Conservation (phyloP, 2,329 filamentous ascomycete species). For the Fusarium sp. region DNA sequence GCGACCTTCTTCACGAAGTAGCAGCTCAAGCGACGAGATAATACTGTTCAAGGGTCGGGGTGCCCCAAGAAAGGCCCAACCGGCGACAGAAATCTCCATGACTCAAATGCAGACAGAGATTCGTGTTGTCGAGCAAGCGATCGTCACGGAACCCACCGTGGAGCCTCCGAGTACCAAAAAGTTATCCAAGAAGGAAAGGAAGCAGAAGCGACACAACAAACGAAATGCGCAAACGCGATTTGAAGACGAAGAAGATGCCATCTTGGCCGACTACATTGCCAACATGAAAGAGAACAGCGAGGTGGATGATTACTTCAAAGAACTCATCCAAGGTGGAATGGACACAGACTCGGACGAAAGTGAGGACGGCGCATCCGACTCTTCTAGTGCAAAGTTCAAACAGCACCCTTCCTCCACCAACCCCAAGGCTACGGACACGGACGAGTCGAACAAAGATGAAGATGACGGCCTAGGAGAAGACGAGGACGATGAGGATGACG, state of each 20-base stretch:
- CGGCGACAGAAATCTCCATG: conserved; percentile 39
- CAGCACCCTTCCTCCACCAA: conserved; percentile 70
- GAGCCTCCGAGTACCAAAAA: conserved; percentile 2
- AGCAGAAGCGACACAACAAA: conserved; percentile 37
- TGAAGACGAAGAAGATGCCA: conserved; percentile 65
- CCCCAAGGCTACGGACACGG: conserved; percentile 48
- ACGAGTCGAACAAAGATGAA: conserved; percentile 34
- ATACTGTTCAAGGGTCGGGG: conserved; percentile 76
- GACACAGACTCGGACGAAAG: conserved; percentile 16
- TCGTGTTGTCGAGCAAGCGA: conserved; percentile 47
- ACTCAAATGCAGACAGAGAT: conserved; percentile 54
- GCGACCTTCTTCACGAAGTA: conserved; percentile 42
- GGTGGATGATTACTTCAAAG: conserved; percentile 61
- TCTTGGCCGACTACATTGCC: conserved; percentile 79
- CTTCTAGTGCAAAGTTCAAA: conserved; percentile 57
- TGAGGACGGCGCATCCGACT: conserved; percentile 54
- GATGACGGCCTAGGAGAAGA: conserved; percentile 9
- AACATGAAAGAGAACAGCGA: conserved; percentile 71
- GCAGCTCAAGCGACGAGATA: conserved; percentile 75
- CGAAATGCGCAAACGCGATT: conserved; percentile 33
- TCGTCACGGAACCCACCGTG: conserved; percentile 15
- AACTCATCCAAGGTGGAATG: conserved; percentile 27
- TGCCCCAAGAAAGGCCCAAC: conserved; percentile 46
- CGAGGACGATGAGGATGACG: conserved; percentile 8
- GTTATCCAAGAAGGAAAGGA: conserved; percentile 25